Evolutionary conservation across 805 yeast genomes (phyloP).

Genomic region (Suhomyces vadensis): DNA sequence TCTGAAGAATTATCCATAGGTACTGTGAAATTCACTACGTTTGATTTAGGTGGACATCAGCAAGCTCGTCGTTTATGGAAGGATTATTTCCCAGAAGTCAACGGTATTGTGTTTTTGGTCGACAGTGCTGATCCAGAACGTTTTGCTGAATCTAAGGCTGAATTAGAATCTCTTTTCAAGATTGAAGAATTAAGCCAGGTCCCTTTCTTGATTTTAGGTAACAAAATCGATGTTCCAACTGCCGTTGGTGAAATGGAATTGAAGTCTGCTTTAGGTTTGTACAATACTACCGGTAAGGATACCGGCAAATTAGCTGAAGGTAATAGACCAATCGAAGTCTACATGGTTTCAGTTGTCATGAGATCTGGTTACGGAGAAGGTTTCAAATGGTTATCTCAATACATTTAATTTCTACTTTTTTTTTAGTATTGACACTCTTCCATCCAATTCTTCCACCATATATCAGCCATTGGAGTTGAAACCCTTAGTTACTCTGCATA

Average conservation of each 20-base stretch:
- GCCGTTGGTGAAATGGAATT: constrained; percentile 96
- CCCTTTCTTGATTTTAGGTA: constrained; percentile 92
- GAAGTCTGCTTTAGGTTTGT: constrained; percentile 84
- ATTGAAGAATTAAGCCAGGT: constrained; percentile 89
- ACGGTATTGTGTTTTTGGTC: constrained; percentile 93
- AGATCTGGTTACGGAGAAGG: constrained; percentile 99
- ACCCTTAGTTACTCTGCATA: too few species aligned
- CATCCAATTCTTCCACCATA: too few species aligned
- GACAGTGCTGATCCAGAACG: constrained; percentile 98
- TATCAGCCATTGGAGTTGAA: too few species aligned
- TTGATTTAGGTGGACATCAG: constrained; percentile 97
- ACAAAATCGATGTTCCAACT: constrained; percentile 90
- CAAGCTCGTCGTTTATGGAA: constrained; percentile 99
- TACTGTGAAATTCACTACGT: constrained; percentile 93
- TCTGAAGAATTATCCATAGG: constrained; percentile 98
- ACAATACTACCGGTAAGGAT: constrained; percentile 84
- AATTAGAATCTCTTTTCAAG: constrained; percentile 87
- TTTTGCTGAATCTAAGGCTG: constrained; percentile 91
- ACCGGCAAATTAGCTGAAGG: constrained; percentile 65
- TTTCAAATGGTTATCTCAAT: constrained; percentile 97
- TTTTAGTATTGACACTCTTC: too few species aligned
- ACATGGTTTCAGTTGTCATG: constrained; percentile 97
- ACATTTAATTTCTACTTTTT: constrained; percentile 65
- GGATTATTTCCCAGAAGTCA: constrained; percentile 98
- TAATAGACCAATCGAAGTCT: constrained; percentile 90